Conservation (phyloP, 306 rosid species). For the Citrullus mucosospermus region DNA sequence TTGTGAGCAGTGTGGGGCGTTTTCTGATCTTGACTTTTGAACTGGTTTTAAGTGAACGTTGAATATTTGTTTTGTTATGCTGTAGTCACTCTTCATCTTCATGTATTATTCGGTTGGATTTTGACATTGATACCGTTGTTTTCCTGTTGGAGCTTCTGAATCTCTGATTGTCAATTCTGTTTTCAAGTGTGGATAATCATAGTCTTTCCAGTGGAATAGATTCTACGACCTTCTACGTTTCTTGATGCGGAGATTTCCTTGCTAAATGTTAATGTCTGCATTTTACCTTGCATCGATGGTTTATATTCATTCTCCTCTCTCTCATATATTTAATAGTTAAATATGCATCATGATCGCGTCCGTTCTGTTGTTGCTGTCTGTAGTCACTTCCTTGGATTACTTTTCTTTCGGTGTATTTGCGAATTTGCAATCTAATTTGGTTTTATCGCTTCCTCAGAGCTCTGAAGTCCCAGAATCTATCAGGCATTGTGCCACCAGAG, state of each 20-base stretch:
- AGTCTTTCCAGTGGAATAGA: not conserved
- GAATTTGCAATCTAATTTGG: constrained; percentile 1
- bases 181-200: not conserved
- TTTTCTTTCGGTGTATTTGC: not conserved
- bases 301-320: not conserved
- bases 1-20: not conserved
- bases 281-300: not conserved
- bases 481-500: constrained; percentile 64
- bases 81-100: not conserved
- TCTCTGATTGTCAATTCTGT: not conserved
- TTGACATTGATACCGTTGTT: not conserved
- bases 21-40: not conserved
- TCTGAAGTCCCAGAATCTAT: constrained; percentile 64
- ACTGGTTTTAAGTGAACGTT: not conserved
- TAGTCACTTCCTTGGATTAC: not conserved
- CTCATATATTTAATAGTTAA: not conserved
- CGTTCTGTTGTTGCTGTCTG: not conserved
- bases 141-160: not conserved
- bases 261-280: not conserved
- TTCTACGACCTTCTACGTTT: not conserved
- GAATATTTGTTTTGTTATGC: not conserved
- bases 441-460: constrained; percentile 26
- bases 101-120: not conserved
- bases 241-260: not conserved
- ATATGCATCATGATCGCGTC: not conserved